Evolutionary conservation across 2,329 filamentous ascomycete species (phyloP), one percentile per base, ranked within the genome.

Genomic region (Monosporascus sp.): DNA sequence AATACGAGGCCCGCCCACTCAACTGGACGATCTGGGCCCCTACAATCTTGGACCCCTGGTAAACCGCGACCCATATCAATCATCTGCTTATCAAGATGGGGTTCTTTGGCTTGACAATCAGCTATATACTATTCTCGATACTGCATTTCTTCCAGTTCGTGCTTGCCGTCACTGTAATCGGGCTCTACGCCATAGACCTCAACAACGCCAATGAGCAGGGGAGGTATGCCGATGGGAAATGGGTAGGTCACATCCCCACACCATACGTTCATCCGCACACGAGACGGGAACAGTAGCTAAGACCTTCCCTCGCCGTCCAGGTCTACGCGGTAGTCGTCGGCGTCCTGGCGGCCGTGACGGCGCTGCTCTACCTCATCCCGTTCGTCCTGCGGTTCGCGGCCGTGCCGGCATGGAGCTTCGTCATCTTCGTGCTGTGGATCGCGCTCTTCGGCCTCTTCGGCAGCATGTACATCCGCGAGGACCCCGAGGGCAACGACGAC

Each of bases 391-490:
- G 78, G 55, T 72, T 79, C 57, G 74, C 75, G 22, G 58, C 76
- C 46, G 72, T 83, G 51, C 88, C 89, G 65, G 72, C 76, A 49
- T 91, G 89, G 85, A 87, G 91, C 69, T 72, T 78, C 38, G 67
- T 93, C 16, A 71, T 95, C 19, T 89, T 88, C 62, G 76, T 94
- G 58, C 79, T 95, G 31, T 96, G 89, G 86, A 83, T 91, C 55
- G 82, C 85, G 2, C 77, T 94, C 6, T 96, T 96, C 68, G 91
- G 90, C 19, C 74, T 94, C 55, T 96, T 96, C 67, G 91, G 86
- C 51, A 84, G 80, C 72, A 73, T 93, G 78, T 96, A 87, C 75
- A 88, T 96, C 66, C 71, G 81, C 51, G 85, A 85, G 63, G 69
- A 90, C 54, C 69, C 85, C 0, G 76, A 87, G 66, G 85, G 84